phyloP scores from a whole-genome alignment of 805 yeast genomes.

The Candida sphagnicola region DNA sequence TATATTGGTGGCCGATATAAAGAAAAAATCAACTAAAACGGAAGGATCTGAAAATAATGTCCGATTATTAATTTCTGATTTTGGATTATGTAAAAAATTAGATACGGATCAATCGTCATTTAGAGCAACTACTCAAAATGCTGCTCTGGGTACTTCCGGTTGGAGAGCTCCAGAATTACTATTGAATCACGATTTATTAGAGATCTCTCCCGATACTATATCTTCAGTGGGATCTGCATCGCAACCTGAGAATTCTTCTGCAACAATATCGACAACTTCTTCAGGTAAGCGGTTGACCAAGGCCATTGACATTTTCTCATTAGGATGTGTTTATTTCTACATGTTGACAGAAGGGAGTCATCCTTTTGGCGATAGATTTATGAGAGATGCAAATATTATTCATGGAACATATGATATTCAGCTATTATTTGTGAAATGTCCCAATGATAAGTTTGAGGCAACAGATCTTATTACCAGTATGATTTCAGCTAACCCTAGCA shows the following conservation, averaged over 20 bases:
- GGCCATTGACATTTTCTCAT: conserved; percentile 88
- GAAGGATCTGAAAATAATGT: conserved; percentile 20
- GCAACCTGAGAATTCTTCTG: conserved; percentile 9
- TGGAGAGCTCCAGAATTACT: conserved; percentile 97
- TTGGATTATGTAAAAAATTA: conserved; percentile 89
- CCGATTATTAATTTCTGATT: conserved; percentile 84
- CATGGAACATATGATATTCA: conserved; percentile 55
- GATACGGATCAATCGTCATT: conserved; percentile 93
- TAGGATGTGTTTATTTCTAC: conserved; percentile 92
- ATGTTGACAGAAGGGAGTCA: conserved; percentile 79
- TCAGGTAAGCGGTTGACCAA: conserved; percentile 63
- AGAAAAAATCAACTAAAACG: conserved; percentile 23
- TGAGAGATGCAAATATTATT: conserved; percentile 85
- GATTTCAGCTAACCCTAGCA: conserved; percentile 63
- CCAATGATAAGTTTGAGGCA: conserved; percentile 56
- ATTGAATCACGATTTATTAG: conserved; percentile 33
- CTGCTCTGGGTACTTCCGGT: conserved; percentile 91
- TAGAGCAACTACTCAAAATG: conserved; percentile 85
- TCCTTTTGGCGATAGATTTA: conserved; percentile 91
- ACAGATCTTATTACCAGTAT: conserved; percentile 66
- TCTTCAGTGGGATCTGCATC: conserved; percentile 19
- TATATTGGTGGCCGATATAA: conserved; percentile 75
- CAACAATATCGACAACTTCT: conserved; percentile 6
- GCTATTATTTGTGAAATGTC: conserved; percentile 39
- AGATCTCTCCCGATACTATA: conserved; percentile 36